Evolutionary conservation across 768 basidiomycete species (phyloP), one percentile per base, ranked within the genome.

Genomic region (Tephrocybe sp.): DNA sequence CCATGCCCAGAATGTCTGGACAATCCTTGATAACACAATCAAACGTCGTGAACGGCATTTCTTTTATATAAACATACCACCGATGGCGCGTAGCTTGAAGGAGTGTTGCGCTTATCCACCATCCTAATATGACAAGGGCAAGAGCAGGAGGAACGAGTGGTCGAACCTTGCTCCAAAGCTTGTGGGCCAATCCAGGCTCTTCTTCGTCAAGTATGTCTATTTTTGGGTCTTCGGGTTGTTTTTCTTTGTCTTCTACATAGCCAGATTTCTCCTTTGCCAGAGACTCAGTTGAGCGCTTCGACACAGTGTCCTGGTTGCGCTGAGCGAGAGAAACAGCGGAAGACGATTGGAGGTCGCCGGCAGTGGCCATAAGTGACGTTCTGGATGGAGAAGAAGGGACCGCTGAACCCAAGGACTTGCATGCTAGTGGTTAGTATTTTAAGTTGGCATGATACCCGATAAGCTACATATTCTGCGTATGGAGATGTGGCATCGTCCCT

Each of bases 1-100:
- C 90, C 92, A 94, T 2, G 90, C 87, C 59, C 86, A 87, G 33
- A 92, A 36, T 0, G 89, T 87, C 66, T 91, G 88, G 8, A 87
- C 85, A 54, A 92, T 78, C 89, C 87, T 89, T 47, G 7, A 34
- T 13, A 1, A 39, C 23, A 16, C 33, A 22, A 45, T 50, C 26
- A 59, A 39, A 56, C 39, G 38, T 44, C 23, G 52, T 49, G 20
- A 7, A 45, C 23, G 39, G 19, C 44, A n/a, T n/a, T n/a, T n/a
- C n/a, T n/a, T n/a, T 41, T 33, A 20, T 39, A 20, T 6, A 10
- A 16, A 62, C 72, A 53, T 68, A 81, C 88, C 90, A 93, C 71
- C 88, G 76, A 66, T 80, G 84, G 45, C 90, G 80, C 3, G 91
- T 92, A 5, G 75, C 82, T 48, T 72, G 59, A 43, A 92, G 68